Percentiles rank a stretch among this genome's conserved stretches.
Conservation (phyloP, 208 protist species). For the Trypanosoma congolense region DNA sequence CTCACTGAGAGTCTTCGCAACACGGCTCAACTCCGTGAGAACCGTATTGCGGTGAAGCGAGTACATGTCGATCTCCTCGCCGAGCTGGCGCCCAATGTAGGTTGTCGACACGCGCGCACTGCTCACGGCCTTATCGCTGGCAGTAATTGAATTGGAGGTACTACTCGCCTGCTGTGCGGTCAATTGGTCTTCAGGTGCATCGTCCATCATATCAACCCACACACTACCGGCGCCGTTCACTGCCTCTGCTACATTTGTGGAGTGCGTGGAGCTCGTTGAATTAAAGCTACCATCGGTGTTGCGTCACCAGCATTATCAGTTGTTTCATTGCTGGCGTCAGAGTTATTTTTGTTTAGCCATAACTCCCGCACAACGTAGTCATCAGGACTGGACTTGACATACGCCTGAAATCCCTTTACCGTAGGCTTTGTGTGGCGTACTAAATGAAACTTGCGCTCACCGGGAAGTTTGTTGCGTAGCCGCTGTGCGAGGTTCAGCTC, state of each 20-base stretch:
- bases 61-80: conserved; percentile 33
- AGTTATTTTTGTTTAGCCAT: conserved; percentile 27
- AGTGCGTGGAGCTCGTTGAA: too few relatives aligned
- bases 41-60: conserved; percentile 33
- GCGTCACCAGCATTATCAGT: conserved; percentile 4
- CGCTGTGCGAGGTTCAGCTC: conserved; percentile 75
- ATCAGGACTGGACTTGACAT: conserved; percentile 55
- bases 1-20: conserved; percentile 46
- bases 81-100: conserved; percentile 30
- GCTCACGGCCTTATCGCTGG: not conserved
- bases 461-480: conserved; percentile 50
- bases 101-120: not conserved
- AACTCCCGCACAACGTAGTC: conserved; percentile 78
- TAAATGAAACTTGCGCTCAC: conserved; percentile 71
- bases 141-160: not conserved
- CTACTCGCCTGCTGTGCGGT: not conserved
- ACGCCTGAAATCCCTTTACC: conserved; percentile 75
- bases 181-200: not conserved
- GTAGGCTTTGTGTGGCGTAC: conserved; percentile 75
- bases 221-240: not conserved
- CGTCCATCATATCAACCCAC: not conserved
- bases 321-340: not conserved
- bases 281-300: too few relatives aligned
- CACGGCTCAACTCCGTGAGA: conserved; percentile 38
- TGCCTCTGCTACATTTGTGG: not conserved